phyloP scores from a whole-genome alignment of 2,329 filamentous ascomycete genomes.

The Verticillium longisporum region DNA sequence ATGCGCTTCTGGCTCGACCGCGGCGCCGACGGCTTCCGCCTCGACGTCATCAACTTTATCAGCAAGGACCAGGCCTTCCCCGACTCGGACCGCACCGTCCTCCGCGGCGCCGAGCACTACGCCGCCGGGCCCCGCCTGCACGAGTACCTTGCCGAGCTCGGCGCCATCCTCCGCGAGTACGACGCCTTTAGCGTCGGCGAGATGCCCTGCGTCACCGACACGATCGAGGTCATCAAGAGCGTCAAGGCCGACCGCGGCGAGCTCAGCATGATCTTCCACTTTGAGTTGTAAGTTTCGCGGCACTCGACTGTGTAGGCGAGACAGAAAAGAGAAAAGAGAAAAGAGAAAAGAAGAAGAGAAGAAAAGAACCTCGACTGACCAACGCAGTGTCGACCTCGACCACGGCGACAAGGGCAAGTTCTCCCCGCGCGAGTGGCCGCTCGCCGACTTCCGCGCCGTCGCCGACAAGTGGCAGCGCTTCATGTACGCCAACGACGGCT shows the following conservation, averaged over 20 bases:
- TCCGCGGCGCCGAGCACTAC: constrained; percentile 34
- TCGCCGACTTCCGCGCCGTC: constrained; percentile 44
- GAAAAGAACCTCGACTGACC: not conserved
- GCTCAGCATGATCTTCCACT: constrained; percentile 68
- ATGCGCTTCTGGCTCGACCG: constrained; percentile 70
- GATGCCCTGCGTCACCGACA: constrained; percentile 38
- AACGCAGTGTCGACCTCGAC: constrained; percentile 39
- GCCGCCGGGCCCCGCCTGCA: constrained; percentile 45
- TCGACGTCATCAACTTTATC: constrained; percentile 63
- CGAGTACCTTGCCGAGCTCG: constrained; percentile 38
- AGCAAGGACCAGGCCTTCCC: constrained; percentile 54
- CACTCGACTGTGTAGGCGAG: not conserved
- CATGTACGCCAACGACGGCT: constrained; percentile 52
- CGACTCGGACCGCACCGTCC: constrained; percentile 30
- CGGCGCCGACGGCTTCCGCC: constrained; percentile 59
- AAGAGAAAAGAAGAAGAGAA: too few relatives aligned
- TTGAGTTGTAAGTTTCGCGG: constrained; percentile 44
- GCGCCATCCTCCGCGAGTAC: constrained; percentile 35
- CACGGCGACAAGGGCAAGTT: constrained; percentile 37
- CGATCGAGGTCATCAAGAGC: constrained; percentile 33
- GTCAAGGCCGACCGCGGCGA: constrained; percentile 52
- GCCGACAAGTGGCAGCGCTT: constrained; percentile 53
- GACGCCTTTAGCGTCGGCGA: constrained; percentile 46
- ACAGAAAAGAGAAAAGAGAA: not conserved
- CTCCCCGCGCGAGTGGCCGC: constrained; percentile 33